phyloP scores from a whole-genome alignment of 2,329 filamentous ascomycete species.

The Zelopaecilomyces penicillatus region DNA sequence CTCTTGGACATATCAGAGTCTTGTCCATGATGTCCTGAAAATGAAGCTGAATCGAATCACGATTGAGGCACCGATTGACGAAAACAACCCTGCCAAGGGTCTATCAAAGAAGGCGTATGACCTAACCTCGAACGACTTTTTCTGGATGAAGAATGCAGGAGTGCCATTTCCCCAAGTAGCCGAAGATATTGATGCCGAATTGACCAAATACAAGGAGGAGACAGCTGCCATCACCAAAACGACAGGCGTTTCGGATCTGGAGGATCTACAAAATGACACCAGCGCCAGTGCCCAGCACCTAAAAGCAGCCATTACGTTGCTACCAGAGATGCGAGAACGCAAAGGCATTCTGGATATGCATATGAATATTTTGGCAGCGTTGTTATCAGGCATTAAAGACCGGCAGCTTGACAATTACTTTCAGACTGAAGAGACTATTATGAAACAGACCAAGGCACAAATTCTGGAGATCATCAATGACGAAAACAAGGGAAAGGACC shows the following conservation, averaged over 20 bases:
- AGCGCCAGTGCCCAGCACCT: constrained; percentile 86
- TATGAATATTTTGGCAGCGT: constrained; percentile 90
- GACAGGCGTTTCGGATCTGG: constrained; percentile 84
- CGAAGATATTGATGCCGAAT: constrained; percentile 88
- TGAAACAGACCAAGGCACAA: constrained; percentile 83
- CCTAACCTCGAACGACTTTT: constrained; percentile 82
- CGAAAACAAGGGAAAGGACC: constrained; percentile 69
- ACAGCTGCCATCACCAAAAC: constrained; percentile 91
- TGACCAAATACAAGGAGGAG: constrained; percentile 92
- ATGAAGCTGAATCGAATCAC: constrained; percentile 82
- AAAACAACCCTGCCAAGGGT: constrained; percentile 64
- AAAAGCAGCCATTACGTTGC: constrained; percentile 86
- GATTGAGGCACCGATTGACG: constrained; percentile 74
- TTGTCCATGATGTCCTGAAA: constrained; percentile 58
- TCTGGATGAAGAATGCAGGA: constrained; percentile 89
- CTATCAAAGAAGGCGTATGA: constrained; percentile 86
- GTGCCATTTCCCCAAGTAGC: constrained; percentile 92
- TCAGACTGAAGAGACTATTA: constrained; percentile 86
- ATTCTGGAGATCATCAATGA: constrained; percentile 82
- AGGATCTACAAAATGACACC: constrained; percentile 85
- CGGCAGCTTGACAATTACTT: constrained; percentile 94
- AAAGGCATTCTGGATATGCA: constrained; percentile 96
- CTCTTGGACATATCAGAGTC: constrained; percentile 72
- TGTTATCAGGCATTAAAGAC: constrained; percentile 75
- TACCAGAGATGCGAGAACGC: constrained; percentile 85